Conservation (phyloP, 108 stramenopile species). For the Nitzschia sp. region DNA sequence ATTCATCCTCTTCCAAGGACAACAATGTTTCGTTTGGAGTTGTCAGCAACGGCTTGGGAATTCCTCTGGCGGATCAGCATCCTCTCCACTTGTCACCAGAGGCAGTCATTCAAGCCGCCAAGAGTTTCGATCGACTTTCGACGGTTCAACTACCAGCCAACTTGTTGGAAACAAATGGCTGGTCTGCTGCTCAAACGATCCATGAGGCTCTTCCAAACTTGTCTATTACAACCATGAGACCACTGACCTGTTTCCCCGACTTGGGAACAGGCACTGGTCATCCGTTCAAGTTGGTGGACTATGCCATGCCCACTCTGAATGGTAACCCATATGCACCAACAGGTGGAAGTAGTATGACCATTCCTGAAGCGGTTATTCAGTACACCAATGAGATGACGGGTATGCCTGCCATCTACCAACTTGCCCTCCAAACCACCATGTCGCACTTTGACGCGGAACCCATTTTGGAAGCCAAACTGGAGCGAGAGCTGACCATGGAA, state of each 20-base stretch:
- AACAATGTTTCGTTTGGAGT: constrained; percentile 56
- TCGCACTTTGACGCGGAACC: constrained; percentile 81
- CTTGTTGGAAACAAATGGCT: constrained; percentile 69
- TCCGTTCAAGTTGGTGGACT: constrained; percentile 60
- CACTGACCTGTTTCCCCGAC: constrained; percentile 76
- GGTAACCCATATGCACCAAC: constrained; percentile 29
- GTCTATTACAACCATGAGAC: constrained; percentile 63
- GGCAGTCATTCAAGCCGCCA: constrained; percentile 40
- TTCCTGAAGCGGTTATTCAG: constrained; percentile 4
- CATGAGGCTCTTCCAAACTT: constrained; percentile 35
- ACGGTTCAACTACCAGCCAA: constrained; percentile 77
- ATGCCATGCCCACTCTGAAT: constrained; percentile 43
- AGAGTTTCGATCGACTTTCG: constrained; percentile 46
- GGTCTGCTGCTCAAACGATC: constrained; percentile 56
- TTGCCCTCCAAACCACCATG: constrained; percentile 65
- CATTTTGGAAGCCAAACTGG: constrained; percentile 59
- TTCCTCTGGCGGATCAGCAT: constrained; percentile 50
- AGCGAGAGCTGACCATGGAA: constrained; percentile 68
- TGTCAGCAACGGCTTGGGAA: constrained; percentile 73
- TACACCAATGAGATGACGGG: constrained; percentile 53
- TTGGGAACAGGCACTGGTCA: constrained; percentile 54
- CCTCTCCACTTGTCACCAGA: constrained; percentile 66
- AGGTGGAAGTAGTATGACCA: constrained; percentile 5
- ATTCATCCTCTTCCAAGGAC: constrained; percentile 35
- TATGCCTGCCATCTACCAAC: constrained; percentile 63